Base-by-base conservation (phyloP, 441 rosid species). In the Aleurites moluccanus region DNA sequence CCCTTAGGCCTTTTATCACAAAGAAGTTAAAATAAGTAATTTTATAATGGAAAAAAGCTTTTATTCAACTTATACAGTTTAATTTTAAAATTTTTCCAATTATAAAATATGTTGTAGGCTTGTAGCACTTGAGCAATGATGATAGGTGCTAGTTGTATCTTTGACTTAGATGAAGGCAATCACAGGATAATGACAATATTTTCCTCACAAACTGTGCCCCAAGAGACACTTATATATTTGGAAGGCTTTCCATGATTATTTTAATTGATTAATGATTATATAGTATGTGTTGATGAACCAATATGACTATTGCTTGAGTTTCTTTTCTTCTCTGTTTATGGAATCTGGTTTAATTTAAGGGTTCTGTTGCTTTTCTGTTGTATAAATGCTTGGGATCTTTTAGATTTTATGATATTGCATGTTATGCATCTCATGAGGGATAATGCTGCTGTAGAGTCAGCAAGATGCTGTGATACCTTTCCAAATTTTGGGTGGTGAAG, bases 401-500 rank as follows among this genome's bases (percentile, higher is more conserved):
- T 66, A 42, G 16, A 40, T 79, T 35, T 73, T 42, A 1, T 45
- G 15, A 69, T 62, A 73, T 68, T 68, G 44, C 52, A 25, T 52
- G 28, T 16, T 2, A 13, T 42, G 30, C 49, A 38, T 81, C 69
- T 79, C 57, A 77, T 60, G 44, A 62, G 74, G 28, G 76, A 13
- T 70, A 63, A 42, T 83, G 55, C 70, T 38, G 40, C 21, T 83
- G 83, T 84, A 95, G 99, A 92, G 92, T 86, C 97, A 87, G 66
- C 93, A 96, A 82, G 97, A 93, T 82, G 92, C 87, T 3, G 73
- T 96, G 68, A 89, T 87, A 71, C 91, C 99, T n/a, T 96, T 93
- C 83, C 98, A 96, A 76, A 93, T 96, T 80, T 81, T 96, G 82
- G 99, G 99, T 69, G 99, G 99, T 79, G 99, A 96, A 88, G 98